phyloP scores from a whole-genome alignment of 1,284 basidiomycete species.

The Sutorius eximius region DNA sequence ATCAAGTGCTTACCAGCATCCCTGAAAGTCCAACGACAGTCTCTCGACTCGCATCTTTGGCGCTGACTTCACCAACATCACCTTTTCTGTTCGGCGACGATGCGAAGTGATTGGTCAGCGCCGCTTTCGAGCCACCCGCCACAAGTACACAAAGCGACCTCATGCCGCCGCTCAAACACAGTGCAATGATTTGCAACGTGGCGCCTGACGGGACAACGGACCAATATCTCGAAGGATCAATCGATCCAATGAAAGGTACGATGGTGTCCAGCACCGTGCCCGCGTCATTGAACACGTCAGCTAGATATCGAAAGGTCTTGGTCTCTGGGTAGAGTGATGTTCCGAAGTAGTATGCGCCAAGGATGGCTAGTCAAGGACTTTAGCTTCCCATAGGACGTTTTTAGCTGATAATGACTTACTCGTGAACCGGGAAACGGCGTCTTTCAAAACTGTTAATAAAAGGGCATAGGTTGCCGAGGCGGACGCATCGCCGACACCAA shows the following conservation, averaged over 20 bases:
- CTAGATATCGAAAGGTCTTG: conserved; percentile 69
- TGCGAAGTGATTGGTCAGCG: conserved; percentile 67
- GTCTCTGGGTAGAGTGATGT: conserved; percentile 67
- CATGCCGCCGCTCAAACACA: conserved; percentile 58
- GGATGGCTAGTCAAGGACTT: conserved; percentile 46
- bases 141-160: conserved; percentile 59
- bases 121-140: conserved; percentile 66
- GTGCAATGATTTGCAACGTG: conserved; percentile 44
- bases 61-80: conserved; percentile 68
- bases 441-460: conserved; percentile 61
- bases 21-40: conserved; percentile 65
- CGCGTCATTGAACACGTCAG: conserved; percentile 63
- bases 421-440: conserved; percentile 59
- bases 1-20: conserved; percentile 53
- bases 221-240: conserved; percentile 24
- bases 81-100: conserved; percentile 47
- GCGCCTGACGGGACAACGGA: conserved; percentile 29
- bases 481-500: conserved; percentile 66
- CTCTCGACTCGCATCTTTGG: conserved; percentile 71
- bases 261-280: conserved; percentile 59
- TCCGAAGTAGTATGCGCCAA: conserved; percentile 60
- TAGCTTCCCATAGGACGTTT: background rate
- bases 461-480: conserved; percentile 66
- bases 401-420: conserved; percentile 42
- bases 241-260: conserved; percentile 51